Base-by-base conservation (phyloP, 768 basidiomycete genomes). In the Leucosporidium yakuticum region DNA sequence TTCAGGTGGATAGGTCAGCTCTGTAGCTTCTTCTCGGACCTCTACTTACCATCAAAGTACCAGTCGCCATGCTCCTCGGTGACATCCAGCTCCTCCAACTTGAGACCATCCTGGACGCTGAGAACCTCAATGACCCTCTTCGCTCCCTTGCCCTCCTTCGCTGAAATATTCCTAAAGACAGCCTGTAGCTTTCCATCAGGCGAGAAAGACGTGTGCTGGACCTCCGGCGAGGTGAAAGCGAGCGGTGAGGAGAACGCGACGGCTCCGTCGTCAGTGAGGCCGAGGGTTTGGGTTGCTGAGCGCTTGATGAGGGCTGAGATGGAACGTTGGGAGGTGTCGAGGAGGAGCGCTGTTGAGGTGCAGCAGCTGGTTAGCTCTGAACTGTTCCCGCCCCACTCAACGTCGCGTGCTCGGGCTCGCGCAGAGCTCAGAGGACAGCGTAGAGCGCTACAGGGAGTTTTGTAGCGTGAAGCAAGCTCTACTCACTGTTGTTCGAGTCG, bases 121-220 rank as follows among this genome's bases (percentile, higher is more conserved):
- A 86, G 88, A 20, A 88, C 77, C 75, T 89, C 87, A 0, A 88
- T 81, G 44, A 85, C 81, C 68, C 81, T 84, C 67, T 82, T 80
- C 34, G 60, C 48, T 6, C 68, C 60, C 53, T 65, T 68, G 29
- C 63, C 65, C 1, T 67, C 65, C 48, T 65, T 61, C 20, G 65
- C 74, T 12, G 75, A 44, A 3, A 75, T 70, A 36, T 80, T 80
- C 11, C 83, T 81, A 39, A 88, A 79, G 48, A 84, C 70, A 1
- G 83, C 87, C 2, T 81, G 79, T 20, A 78, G 78, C 27, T 74
- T 74, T 23, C 79, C 79, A 9, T 79, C 81, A 0, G 82, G 80
- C 14, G 86, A 86, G 19, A 79, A 64, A 7, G 78, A 73, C n/a
- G 81, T 79, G 56, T 65, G 64, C 49, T 64, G 59, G 49, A 73